Conservation (phyloP, 805 yeast genomes). For the Metschnikowia peoriensis region DNA sequence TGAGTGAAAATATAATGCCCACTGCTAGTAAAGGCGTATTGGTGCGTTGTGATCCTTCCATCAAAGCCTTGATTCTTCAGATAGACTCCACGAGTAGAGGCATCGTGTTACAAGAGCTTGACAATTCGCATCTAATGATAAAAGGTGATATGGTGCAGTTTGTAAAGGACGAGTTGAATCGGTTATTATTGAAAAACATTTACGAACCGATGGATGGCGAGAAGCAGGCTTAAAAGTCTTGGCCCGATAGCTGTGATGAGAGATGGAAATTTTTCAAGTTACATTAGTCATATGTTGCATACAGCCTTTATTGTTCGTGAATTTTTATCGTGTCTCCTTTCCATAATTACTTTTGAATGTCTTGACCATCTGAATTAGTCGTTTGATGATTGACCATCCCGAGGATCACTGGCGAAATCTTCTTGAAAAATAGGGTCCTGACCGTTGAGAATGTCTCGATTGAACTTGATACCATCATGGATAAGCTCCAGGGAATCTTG, state of each 20-base stretch:
- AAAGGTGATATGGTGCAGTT: conserved; percentile 73
- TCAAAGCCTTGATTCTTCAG: conserved; percentile 77
- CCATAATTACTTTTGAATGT: neutral
- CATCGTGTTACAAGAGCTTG: conserved; percentile 71
- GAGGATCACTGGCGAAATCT: neutral
- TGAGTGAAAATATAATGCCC: conserved; percentile 27
- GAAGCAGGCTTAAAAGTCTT: conserved; percentile 6
- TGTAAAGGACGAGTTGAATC: conserved; percentile 75
- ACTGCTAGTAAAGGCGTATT: conserved; percentile 44
- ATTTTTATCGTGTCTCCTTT: neutral
- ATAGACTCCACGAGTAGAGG: conserved; percentile 78
- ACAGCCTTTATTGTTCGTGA: too few species aligned
- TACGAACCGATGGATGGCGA: conserved; percentile 83
- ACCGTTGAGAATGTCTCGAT: conserved; percentile 27
- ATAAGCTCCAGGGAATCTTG: conserved; percentile 21
- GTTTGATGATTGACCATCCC: neutral
- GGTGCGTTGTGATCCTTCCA: conserved; percentile 81
- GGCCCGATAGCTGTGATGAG: neutral
- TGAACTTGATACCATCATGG: conserved; percentile 17
- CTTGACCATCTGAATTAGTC: neutral
- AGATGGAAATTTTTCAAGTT: neutral
- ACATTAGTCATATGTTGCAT: too few species aligned
- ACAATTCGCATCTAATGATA: conserved; percentile 85
- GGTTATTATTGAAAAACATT: conserved; percentile 75
- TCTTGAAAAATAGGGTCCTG: conserved; percentile 11